Evolutionary conservation across 768 basidiomycete genomes (phyloP).

Genomic region (Filobasidium floriforme): DNA sequence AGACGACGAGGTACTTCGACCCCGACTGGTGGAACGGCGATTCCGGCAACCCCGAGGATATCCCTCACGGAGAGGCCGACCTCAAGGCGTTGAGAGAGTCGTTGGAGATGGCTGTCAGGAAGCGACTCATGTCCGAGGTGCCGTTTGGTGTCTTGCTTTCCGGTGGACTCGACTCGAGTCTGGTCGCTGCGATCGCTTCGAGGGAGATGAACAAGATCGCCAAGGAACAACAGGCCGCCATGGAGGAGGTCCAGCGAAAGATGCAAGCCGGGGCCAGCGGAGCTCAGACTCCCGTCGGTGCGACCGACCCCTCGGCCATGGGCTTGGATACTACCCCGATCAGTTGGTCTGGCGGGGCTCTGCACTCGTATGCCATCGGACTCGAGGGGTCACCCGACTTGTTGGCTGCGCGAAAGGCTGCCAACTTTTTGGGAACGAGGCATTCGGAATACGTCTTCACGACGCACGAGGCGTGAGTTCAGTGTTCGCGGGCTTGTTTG

Average conservation of each 20-base stretch:
- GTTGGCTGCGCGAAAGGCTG: constrained; percentile 85
- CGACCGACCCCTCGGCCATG: constrained; percentile 11
- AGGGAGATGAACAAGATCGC: constrained; percentile 90
- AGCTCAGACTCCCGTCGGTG: constrained; percentile 22
- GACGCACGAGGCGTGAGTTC: constrained; percentile 65
- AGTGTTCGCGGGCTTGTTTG: too few relatives aligned
- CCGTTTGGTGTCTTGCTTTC: constrained; percentile 94
- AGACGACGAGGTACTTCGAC: constrained; percentile 73
- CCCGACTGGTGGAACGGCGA: constrained; percentile 90
- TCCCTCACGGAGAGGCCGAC: constrained; percentile 60
- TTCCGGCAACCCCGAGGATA: constrained; percentile 54
- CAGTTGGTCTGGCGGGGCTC: constrained; percentile 68
- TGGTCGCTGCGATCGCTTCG: constrained; percentile 91
- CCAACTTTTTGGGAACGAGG: constrained; percentile 82
- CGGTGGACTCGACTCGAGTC: constrained; percentile 88
- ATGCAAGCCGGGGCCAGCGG: constrained; percentile 29
- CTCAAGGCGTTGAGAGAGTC: constrained; percentile 65
- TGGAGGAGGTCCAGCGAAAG: constrained; percentile 49
- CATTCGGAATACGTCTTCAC: constrained; percentile 99
- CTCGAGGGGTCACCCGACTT: constrained; percentile 91
- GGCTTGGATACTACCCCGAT: constrained; percentile 54
- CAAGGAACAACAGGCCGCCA: constrained; percentile 65
- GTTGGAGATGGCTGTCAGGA: constrained; percentile 84
- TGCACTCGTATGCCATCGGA: constrained; percentile 97
- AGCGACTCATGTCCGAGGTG: constrained; percentile 95